A percentile compares a stretch with the other conserved stretches of the same genome.
Evolutionary conservation across 2,329 filamentous ascomycete species (phyloP).

Genomic region (Camillea tinctor): DNA sequence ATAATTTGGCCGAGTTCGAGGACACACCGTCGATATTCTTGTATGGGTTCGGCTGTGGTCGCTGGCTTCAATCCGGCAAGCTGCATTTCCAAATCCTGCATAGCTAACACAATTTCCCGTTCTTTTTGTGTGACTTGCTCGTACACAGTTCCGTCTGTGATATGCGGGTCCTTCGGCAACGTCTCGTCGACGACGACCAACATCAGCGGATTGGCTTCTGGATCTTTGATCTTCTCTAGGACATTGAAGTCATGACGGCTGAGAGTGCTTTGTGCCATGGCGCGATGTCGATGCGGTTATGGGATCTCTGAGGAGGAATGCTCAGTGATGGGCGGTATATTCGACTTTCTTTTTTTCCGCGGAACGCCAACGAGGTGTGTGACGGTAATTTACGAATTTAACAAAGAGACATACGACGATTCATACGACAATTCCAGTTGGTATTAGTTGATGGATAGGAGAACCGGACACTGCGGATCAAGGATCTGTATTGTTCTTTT

Average conservation of each 20-base stretch:
- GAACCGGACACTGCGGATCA: neutral
- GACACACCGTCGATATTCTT: conserved; percentile 48
- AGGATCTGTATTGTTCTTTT: neutral
- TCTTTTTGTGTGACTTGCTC: conserved; percentile 50
- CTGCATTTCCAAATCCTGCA: conserved; percentile 56
- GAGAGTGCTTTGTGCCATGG: conserved; percentile 50
- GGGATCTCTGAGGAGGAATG: neutral
- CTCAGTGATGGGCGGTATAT: neutral
- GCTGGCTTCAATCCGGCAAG: conserved; percentile 42
- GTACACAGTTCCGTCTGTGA: conserved; percentile 52
- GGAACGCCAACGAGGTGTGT: neutral
- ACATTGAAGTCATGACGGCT: conserved; percentile 60
- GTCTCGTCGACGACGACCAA: conserved; percentile 54
- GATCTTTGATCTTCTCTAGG: conserved; percentile 66
- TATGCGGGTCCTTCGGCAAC: conserved; percentile 56
- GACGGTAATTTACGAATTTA: neutral
- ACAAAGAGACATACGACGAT: neutral
- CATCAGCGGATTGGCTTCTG: conserved; percentile 58
- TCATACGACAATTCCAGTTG: neutral
- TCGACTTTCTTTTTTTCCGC: too few species aligned
- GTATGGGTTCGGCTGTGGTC: conserved; percentile 39
- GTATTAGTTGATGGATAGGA: neutral
- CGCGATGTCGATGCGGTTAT: conserved; percentile 1
- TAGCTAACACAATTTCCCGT: conserved; percentile 50
- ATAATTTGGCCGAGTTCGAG: conserved; percentile 56